Evolutionary conservation across 2,329 filamentous ascomycete species (phyloP).

Genomic region (Aspergillus novoparasiticus): DNA sequence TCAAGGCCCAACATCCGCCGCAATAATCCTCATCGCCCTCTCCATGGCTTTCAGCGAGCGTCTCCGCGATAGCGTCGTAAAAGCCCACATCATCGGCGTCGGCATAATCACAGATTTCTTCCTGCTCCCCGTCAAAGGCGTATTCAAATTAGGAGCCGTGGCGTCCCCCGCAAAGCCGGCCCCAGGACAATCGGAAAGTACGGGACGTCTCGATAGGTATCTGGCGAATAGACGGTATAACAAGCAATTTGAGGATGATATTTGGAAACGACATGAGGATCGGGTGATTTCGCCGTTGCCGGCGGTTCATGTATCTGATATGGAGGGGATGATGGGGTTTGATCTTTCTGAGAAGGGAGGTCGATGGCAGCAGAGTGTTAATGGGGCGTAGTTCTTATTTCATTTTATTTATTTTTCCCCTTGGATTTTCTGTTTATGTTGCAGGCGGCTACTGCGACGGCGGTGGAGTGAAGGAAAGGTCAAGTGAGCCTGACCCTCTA

Average conservation of each 20-base stretch:
- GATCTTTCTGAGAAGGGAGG: constrained; percentile 15
- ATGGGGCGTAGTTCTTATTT: neutral
- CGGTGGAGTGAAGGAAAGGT: neutral
- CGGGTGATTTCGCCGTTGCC: constrained; percentile 15
- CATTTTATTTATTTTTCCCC: neutral
- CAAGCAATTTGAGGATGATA: constrained; percentile 31
- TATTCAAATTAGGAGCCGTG: constrained; percentile 13
- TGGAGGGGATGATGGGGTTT: constrained; percentile 7
- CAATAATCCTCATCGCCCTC: constrained; percentile 56
- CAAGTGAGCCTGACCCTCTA: no score
- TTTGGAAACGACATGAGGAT: constrained; percentile 32
- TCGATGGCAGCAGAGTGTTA: neutral
- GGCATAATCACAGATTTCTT: constrained; percentile 29
- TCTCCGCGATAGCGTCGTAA: constrained; percentile 29
- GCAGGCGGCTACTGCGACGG: no score
- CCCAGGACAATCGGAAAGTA: constrained; percentile 21
- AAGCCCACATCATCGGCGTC: constrained; percentile 24
- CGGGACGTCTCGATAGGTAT: constrained; percentile 30
- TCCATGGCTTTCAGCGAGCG: constrained; percentile 56
- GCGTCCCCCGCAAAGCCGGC: constrained; percentile 2
- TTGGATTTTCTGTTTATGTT: neutral
- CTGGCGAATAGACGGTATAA: constrained; percentile 24
- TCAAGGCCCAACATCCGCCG: constrained; percentile 47
- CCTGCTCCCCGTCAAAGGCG: constrained; percentile 19
- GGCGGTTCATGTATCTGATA: constrained; percentile 14